Evolutionary conservation across 2,329 filamentous ascomycete genomes (phyloP).

Genomic region (Annulohypoxylon truncatum): DNA sequence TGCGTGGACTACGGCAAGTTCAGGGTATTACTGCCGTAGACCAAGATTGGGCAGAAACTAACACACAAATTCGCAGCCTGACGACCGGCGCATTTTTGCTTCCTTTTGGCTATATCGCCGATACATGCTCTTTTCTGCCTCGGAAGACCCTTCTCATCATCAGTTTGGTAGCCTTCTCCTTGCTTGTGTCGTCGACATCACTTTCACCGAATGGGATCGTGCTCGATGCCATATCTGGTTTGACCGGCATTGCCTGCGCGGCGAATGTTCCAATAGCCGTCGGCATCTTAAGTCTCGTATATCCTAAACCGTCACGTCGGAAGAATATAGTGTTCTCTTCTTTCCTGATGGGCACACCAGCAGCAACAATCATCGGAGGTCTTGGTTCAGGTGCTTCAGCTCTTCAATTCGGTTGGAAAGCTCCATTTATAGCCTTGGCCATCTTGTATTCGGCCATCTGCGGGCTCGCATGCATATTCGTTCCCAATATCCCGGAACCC

Average conservation of each 20-base stretch:
- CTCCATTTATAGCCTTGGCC: slow-evolving; percentile 49
- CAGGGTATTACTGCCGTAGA: slow-evolving; percentile 43
- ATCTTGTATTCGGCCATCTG: slow-evolving; percentile 46
- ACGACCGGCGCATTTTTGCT: slow-evolving; percentile 50
- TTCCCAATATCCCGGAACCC: slow-evolving; percentile 46
- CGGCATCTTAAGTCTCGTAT: slow-evolving; percentile 49
- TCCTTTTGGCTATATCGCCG: slow-evolving; percentile 49
- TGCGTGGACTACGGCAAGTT: slow-evolving; percentile 50
- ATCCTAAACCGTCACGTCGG: slow-evolving; percentile 48
- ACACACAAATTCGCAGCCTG: slow-evolving; percentile 39
- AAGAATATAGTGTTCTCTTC: slow-evolving; percentile 51
- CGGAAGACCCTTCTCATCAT: slow-evolving; percentile 49
- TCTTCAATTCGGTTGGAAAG: slow-evolving; percentile 47
- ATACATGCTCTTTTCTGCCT: slow-evolving; percentile 44
- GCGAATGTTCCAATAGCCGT: slow-evolving; percentile 50
- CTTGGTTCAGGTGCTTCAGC: slow-evolving; percentile 50
- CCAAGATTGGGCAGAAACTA: background rate
- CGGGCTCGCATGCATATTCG: slow-evolving; percentile 44
- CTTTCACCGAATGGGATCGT: slow-evolving; percentile 47
- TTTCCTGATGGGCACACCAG: slow-evolving; percentile 51
- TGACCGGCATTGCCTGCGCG: slow-evolving; percentile 50
- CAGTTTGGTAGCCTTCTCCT: slow-evolving; percentile 47
- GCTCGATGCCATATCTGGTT: slow-evolving; percentile 48
- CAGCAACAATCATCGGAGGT: slow-evolving; percentile 50
- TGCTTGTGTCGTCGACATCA: slow-evolving; percentile 46